Evolutionary conservation across 2,329 filamentous ascomycete genomes (phyloP).

Genomic region (Exophiala oligosperma): DNA sequence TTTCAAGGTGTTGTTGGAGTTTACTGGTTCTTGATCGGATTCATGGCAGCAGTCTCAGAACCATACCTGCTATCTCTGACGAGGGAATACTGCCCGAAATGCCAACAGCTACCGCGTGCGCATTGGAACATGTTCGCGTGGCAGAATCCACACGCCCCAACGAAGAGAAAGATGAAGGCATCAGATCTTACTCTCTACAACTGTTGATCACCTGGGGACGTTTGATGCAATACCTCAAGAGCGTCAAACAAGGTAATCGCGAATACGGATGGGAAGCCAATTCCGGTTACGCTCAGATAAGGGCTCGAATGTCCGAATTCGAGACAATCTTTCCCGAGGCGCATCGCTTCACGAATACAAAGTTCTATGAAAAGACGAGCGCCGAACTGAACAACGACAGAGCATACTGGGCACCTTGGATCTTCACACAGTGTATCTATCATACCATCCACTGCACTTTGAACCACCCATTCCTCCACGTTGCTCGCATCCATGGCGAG

Average conservation of each 20-base stretch:
- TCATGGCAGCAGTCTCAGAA: conserved; percentile 22
- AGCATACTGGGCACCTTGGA: conserved; percentile 24
- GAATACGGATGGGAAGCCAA: conserved; percentile 22
- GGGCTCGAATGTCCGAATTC: conserved; percentile 22
- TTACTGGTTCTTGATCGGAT: conserved; percentile 25
- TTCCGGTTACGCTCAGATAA: conserved; percentile 23
- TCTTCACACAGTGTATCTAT: conserved; percentile 24
- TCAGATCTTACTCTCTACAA: conserved; percentile 19
- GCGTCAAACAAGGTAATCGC: conserved; percentile 17
- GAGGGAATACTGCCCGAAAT: conserved; percentile 18
- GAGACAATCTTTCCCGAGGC: conserved; percentile 22
- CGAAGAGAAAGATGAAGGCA: conserved; percentile 17
- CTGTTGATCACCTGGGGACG: conserved; percentile 24
- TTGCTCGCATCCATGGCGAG: conserved; percentile 18
- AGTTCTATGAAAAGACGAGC: conserved; percentile 11
- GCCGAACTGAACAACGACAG: conserved; percentile 13
- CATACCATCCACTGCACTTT: conserved; percentile 24
- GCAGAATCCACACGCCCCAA: not conserved
- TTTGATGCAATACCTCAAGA: conserved; percentile 22
- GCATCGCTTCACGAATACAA: conserved; percentile 24
- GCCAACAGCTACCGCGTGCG: conserved; percentile 1
- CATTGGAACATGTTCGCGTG: no score
- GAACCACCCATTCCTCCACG: conserved; percentile 26
- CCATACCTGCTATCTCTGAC: conserved; percentile 14
- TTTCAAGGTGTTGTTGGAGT: conserved; percentile 24